phyloP scores from a whole-genome alignment of 768 basidiomycete species.

The Mycena amicta region DNA sequence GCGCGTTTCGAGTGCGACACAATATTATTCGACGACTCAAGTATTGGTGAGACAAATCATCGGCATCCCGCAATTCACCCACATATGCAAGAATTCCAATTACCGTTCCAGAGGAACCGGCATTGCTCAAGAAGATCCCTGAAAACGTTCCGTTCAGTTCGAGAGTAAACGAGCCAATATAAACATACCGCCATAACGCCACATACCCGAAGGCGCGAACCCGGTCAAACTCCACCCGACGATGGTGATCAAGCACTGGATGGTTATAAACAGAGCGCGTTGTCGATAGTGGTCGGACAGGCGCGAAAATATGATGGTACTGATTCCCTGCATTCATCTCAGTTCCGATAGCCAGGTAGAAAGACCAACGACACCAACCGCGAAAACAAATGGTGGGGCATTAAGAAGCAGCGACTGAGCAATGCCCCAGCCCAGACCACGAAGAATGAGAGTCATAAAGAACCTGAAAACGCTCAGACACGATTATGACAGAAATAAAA shows the following conservation, averaged over 20 bases:
- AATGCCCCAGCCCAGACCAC: slow-evolving; percentile 51
- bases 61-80: slow-evolving; percentile 17
- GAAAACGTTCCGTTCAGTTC: not conserved
- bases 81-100: slow-evolving; percentile 55
- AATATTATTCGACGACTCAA: slow-evolving; percentile 52
- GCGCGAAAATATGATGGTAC: slow-evolving; percentile 47
- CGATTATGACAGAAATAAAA: not conserved
- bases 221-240: slow-evolving; percentile 46
- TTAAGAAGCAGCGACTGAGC: slow-evolving; percentile 45
- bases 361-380: slow-evolving; percentile 37
- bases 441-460: slow-evolving; percentile 50
- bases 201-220: slow-evolving; percentile 35
- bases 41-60: not conserved
- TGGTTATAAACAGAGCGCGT: slow-evolving; percentile 44
- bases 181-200: slow-evolving; percentile 45
- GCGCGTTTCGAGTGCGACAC: slow-evolving; percentile 53
- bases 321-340: slow-evolving; percentile 32
- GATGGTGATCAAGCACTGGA: slow-evolving; percentile 44
- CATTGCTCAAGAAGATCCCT: slow-evolving; percentile 51
- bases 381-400: slow-evolving; percentile 51
- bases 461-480: slow-evolving; percentile 30
- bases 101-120: slow-evolving; percentile 48
- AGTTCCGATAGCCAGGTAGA: not conserved
- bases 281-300: slow-evolving; percentile 48
- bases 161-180: not conserved